Evolutionary conservation across 345 rosid species (phyloP).

Genomic region (Boechera divaricarpa): DNA sequence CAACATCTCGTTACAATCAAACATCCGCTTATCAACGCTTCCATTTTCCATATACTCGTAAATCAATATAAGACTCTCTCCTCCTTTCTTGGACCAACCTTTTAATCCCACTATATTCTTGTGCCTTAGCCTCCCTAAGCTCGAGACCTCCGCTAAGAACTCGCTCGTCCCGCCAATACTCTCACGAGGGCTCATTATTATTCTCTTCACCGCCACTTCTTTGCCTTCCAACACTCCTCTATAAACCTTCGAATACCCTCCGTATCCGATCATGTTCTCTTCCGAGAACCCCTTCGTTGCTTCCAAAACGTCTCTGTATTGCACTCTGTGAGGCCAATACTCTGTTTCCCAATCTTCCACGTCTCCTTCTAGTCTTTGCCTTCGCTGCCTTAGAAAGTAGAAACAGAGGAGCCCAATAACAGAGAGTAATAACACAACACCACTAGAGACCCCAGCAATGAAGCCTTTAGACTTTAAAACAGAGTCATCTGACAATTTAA

Average conservation of each 20-base stretch:
- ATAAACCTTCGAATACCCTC: constrained; percentile 78
- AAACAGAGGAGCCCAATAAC: constrained; percentile 51
- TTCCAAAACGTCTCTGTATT: constrained; percentile 55
- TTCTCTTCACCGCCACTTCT: constrained; percentile 70
- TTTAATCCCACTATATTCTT: constrained; percentile 65
- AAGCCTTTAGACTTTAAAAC: constrained; percentile 53
- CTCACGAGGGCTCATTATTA: constrained; percentile 53
- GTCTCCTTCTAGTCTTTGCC: constrained; percentile 50
- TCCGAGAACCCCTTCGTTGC: constrained; percentile 64
- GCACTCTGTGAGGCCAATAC: constrained; percentile 80
- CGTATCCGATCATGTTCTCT: constrained; percentile 64
- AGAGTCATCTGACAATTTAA: constrained; percentile 53
- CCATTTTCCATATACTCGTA: constrained; percentile 86
- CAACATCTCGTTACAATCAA: constrained; percentile 50
- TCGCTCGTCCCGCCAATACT: constrained; percentile 63
- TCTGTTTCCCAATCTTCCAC: constrained; percentile 89
- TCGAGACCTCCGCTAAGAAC: constrained; percentile 68
- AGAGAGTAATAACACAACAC: constrained; percentile 44
- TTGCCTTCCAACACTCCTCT: constrained; percentile 69
- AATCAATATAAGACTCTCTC: constrained; percentile 62
- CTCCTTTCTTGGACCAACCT: constrained; percentile 86
- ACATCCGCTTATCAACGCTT: constrained; percentile 64
- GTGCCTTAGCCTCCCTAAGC: constrained; percentile 74
- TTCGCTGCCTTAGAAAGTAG: constrained; percentile 38
- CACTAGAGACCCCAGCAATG: constrained; percentile 58